Base-by-base conservation (phyloP, 306 rosid species). In the Acacia confusa region DNA sequence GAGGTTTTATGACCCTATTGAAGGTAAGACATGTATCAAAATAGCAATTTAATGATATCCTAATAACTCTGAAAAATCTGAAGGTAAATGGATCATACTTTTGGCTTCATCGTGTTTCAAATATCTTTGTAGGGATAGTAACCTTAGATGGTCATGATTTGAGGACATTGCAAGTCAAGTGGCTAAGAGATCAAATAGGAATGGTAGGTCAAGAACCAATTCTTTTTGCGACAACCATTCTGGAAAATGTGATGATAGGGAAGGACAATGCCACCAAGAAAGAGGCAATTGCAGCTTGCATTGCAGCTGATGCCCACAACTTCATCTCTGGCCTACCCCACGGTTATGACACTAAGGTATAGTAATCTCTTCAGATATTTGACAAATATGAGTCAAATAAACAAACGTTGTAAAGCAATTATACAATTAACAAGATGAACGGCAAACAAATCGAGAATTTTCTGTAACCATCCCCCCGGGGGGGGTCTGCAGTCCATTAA, bases 171-270 rank as follows among this genome's bases (percentile, higher is more conserved):
- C 98, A 93, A 81, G 91, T 95, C 36, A 93, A 92, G 81, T 93
- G 99, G 97, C 86, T 93, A 22, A 88, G 99, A 82, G 86, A 79
- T 78, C 97, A 95, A 84, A 90, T 95, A 78, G 99, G 99, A 13
- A 90, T 90, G 97, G 91, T 95, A 73, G 97, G 99, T 52, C 98
- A 95, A 72, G 99, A 95, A 79, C 98, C 99, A 5, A 80, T 87
- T 75, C 99, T 93, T 27, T 95, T 95, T 70, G 92, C 95, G 85
- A 92, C 98, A 28, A 90, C 89, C 48, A 95, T 93, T 75, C 65
- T 93, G 7, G 96, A 95, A 87, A 95, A 95, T 75, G 89, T 95
- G 81, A 85, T 95, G 94, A 93, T 95, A 97, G 99, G 99, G 57
- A 95, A 89, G 83, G 95, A 95, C 74, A 86, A 87, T 71, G 91